Evolutionary conservation across 2,329 filamentous ascomycete genomes (phyloP), one percentile per base, ranked within the genome.

Genomic region (Trichoderma sp.): DNA sequence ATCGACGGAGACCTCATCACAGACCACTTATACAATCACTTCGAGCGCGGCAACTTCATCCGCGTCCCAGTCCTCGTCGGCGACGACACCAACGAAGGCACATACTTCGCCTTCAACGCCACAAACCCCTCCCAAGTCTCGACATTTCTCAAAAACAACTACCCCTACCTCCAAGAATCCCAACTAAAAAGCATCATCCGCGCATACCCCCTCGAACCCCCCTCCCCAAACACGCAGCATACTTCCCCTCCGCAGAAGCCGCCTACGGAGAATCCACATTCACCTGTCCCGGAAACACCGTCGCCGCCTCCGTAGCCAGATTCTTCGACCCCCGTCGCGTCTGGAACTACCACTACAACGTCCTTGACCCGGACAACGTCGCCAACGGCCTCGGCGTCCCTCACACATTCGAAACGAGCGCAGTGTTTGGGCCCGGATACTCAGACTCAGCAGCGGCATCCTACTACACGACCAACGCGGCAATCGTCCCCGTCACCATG

Each of bases 341-440:
- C 18, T 90, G 86, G 84, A 83, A 84, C 31, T 90, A 89, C 81
- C 85, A 85, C 53, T 89, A 86, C 83, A 85, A 88, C 81, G 86
- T 89, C 27, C 79, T 80, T 50, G 87, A 88, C 80, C 75, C 79
- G 1, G 76, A 79, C 18, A 82, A 84, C 77, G 69, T 78, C 0
- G 82, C 81, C 6, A 38, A 74, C 0, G 88, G 88, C 0, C 75
- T 86, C 3, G 88, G 88, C 24, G 86, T 88, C 4, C 86, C 85
- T 33, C 88, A 90, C 79, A 82, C 87, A 16, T 86, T 85, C 75
- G 87, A 89, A 60, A 81, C 82, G 16, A 83, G 85, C 29, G 88
- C 88, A 75, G 82, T 90, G 45, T 88, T 89, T 77, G 88, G 88
- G 3, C 85, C 87, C 5, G 81, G 83, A 75, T 81, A 78, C 27